These are phyloP conservation scores for Aspergillus avenaceus DNA, from an alignment of 495 filamentous ascomycete species.

Conservation along the genomic window DNA sequence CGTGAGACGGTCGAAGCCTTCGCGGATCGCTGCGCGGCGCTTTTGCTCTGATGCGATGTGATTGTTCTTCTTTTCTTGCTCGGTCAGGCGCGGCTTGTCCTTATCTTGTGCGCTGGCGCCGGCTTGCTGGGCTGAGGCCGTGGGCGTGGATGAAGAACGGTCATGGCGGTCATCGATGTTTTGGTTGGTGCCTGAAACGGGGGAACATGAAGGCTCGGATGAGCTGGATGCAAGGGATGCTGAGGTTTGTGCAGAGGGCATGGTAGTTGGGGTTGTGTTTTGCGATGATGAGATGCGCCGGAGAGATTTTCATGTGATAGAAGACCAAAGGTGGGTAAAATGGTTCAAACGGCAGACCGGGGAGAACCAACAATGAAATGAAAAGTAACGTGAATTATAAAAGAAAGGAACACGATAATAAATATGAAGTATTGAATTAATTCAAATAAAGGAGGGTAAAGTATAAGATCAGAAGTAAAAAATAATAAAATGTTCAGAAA, in stretches of 20 bases:
- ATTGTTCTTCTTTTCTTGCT: conserved; percentile 86
- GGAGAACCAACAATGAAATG: not conserved
- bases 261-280: conserved; percentile 8
- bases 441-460: conserved; percentile 1
- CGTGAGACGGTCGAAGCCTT: conserved; percentile 83
- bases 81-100: conserved; percentile 74
- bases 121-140: conserved; percentile 46
- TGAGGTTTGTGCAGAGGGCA: conserved; percentile 22
- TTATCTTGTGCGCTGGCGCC: conserved; percentile 49
- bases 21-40: conserved; percentile 77
- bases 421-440: conserved; percentile 2
- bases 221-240: conserved; percentile 20
- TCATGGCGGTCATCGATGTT: conserved; percentile 33
- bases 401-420: not conserved
- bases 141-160: conserved; percentile 50
- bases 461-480: not conserved
- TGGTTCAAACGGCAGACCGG: conserved; percentile 6
- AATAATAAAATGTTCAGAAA: not conserved
- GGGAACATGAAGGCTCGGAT: conserved; percentile 22
- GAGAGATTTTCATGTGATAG: conserved; percentile 5
- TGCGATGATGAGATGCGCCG: not conserved
- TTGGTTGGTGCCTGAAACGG: conserved; percentile 11
- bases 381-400: conserved; percentile 11
- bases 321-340: not conserved
- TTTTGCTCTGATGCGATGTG: conserved; percentile 91